Evolutionary conservation across 495 filamentous ascomycete genomes (phyloP), one percentile per base, ranked within the genome.

Genomic region (Lepraria neglecta): DNA sequence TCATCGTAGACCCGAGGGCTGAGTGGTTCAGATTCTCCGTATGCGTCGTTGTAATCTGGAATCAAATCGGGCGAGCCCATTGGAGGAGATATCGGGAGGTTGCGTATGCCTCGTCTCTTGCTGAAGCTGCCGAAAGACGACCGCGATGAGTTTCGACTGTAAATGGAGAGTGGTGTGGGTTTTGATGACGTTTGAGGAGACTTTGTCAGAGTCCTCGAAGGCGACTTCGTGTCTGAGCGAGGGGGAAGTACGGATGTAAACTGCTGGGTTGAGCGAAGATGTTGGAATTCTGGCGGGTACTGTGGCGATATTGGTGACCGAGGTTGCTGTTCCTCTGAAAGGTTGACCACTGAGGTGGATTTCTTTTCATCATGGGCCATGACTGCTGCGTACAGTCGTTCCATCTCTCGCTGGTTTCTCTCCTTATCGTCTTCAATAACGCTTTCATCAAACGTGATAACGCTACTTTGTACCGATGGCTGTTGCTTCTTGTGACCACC

Each of bases 371-470:
- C 90, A 56, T 92, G 87, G 73, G 89, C 89, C 88, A 95, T 87
- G 62, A 96, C 91, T 48, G 91, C 87, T 54, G 84, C 89, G 70
- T 97, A 97, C 67, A 97, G 83, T 71, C 89, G 85, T 70, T 94
- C 90, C 75, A 97, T 84, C 69, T 95, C 86, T 61, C 82, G 77
- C 70, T 92, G 85, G 69, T 86, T 83, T 71, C 84, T 81, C 64
- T 79, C 82, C 63, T 81, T 82, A 74, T 96, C 89, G 61, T 79
- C 77, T 42, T 85, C 81, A 31, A 96, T 80, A 33, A 95, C 82
- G 47, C 80, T 80, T 57, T 85, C 82, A 71, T 97, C 91, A 58
- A 96, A 84, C 12, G 81, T 84, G 33, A 76, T 72, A 57, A 82
- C 76, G 59, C 80, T 84, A 64, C 73, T 70, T 71, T 75, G 76